Percentiles rank a stretch among this genome's conserved stretches.
Evolutionary conservation across 208 protist genomes (phyloP).

Genomic region (Leishmania tropica): DNA sequence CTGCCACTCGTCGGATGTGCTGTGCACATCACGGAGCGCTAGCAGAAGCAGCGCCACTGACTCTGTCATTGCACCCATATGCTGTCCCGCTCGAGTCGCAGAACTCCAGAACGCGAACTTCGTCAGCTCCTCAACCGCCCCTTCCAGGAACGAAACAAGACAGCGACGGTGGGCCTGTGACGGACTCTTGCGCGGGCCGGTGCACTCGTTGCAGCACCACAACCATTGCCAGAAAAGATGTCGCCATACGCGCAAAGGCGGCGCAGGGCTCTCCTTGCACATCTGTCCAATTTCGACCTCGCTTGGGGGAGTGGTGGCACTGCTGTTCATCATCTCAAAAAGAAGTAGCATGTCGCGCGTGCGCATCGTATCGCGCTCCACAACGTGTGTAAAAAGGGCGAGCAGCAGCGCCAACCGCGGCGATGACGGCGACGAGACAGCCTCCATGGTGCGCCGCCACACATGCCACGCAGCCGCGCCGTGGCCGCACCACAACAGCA

Average conservation of each 20-base stretch:
- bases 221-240: conserved; percentile 5
- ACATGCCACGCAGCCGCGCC: conserved; percentile 8
- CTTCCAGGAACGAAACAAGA: neutral
- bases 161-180: neutral
- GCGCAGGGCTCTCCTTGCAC: neutral
- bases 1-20: neutral
- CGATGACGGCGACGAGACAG: neutral
- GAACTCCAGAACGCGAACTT: neutral
- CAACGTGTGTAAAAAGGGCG: conserved; percentile 45
- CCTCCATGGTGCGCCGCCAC: neutral
- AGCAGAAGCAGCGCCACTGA: conserved; percentile 14
- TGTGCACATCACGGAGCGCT: neutral
- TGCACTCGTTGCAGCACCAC: conserved; percentile 16
- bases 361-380: conserved; percentile 37
- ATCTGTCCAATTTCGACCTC: neutral
- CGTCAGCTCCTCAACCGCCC: neutral
- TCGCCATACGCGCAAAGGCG: neutral
- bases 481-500: conserved; percentile 15
- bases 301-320: neutral
- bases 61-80: neutral
- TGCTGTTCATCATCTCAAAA: neutral
- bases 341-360: conserved; percentile 49
- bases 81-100: neutral
- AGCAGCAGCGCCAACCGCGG: conserved; percentile 37
- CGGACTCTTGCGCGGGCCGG: neutral